Conservation (phyloP, 73 alveolate genomes). For the Paramecium bursaria region DNA sequence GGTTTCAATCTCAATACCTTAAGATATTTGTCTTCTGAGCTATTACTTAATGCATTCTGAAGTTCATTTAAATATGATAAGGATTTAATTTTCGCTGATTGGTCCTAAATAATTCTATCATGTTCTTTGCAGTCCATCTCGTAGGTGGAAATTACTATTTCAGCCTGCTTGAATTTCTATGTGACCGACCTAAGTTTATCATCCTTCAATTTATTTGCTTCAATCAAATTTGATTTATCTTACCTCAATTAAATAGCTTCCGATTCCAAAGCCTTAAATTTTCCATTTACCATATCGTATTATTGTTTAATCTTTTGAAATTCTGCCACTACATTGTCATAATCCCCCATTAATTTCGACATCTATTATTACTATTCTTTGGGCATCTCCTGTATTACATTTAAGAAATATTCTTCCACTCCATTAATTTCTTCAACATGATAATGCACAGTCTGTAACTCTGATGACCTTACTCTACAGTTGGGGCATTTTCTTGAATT, state of each 20-base stretch:
- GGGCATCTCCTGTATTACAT: background rate
- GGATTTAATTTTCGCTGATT: background rate
- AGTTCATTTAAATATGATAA: background rate
- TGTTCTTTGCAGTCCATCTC: background rate
- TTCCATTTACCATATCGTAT: background rate
- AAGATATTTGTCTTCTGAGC: background rate
- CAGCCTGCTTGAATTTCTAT: background rate
- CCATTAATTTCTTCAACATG: constrained; percentile 33
- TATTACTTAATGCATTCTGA: background rate
- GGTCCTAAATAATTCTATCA: background rate
- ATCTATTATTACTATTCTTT: constrained; percentile 1
- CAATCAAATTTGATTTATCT: background rate
- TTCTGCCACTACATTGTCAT: constrained; percentile 14
- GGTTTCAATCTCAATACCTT: background rate
- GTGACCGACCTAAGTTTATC: background rate
- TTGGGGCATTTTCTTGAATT: constrained; percentile 43
- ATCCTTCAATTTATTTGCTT: background rate
- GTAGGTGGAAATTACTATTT: background rate
- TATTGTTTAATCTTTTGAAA: background rate
- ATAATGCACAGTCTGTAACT: constrained; percentile 1
- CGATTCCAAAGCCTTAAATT: background rate
- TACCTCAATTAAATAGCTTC: background rate
- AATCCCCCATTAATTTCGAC: constrained; percentile 2
- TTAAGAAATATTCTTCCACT: background rate
- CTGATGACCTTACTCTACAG: constrained; percentile 27